Base-by-base conservation (phyloP, 2,329 filamentous ascomycete species). In the Stemphylium beticola region DNA sequence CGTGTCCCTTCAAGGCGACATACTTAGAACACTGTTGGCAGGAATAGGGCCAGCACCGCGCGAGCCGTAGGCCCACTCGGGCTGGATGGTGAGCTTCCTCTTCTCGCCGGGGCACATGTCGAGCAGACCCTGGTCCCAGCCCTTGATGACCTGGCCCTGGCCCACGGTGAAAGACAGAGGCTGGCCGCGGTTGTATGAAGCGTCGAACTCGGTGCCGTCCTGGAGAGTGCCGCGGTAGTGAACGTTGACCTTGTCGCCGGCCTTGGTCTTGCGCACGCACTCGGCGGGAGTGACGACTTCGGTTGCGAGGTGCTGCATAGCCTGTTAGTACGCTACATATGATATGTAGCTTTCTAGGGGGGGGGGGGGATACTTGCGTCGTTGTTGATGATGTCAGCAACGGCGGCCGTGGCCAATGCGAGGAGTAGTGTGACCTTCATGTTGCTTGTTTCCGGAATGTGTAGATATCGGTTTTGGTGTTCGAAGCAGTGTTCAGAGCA, bases 51-150 rank as follows among this genome's bases (percentile, higher is more conserved):
- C 93, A 75, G 95, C 85, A 48, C 79, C 84, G 57, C 89, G 85
- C 61, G 87, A 80, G 55, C 93, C 93, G 74, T 97, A 98, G 45
- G 88, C 93, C 72, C 88, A 85, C 74, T 91, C 88, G 18, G 93
- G 92, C 46, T 92, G 92, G 48, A 99, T 95, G 24, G 92, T 98
- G 73, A 99, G 81, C 55, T 87, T 93, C 78, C 77, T 85, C 86
- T 96, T 96, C 83, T 99, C 93, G 61, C 95, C 95, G 66, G 95
- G 89, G 78, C 93, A 98, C 93, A 98, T 98, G 72, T 93, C 91
- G 40, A 96, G 74, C 20, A 98, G 85, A 47, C 93, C 93, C 73
- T 96, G 81, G 69, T 98, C 93, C 93, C 93, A 97, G 70, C 93
- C 93, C 81, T 95, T 92, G 78, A 99, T 99, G 55, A 98, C 95